These are phyloP conservation scores for Athelia sp. DNA, from an alignment of 1,284 basidiomycete genomes.

Conservation along the genomic window DNA sequence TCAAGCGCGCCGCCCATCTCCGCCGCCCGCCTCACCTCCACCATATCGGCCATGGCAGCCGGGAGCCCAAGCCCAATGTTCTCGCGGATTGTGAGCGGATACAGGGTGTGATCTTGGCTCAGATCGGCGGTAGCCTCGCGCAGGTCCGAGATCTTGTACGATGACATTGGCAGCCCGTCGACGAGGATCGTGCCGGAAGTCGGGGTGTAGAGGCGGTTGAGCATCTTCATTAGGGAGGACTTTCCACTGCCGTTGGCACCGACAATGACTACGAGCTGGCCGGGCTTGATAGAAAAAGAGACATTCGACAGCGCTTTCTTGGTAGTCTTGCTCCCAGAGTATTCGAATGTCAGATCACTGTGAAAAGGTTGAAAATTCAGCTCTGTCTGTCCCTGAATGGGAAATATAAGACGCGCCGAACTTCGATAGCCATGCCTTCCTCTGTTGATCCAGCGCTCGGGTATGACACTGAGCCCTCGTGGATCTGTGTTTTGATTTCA, in stretches of 20 bases:
- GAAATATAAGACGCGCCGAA: neutral
- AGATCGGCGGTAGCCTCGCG: constrained; percentile 32
- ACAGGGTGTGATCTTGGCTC: constrained; percentile 33
- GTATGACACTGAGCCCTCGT: neutral
- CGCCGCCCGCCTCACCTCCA: constrained; percentile 27
- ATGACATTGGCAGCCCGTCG: constrained; percentile 25
- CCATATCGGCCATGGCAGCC: constrained; percentile 4
- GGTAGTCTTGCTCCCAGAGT: neutral
- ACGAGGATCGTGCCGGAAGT: constrained; percentile 33
- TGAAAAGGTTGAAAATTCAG: neutral
- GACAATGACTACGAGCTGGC: constrained; percentile 41
- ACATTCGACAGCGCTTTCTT: constrained; percentile 14
- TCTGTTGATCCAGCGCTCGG: neutral
- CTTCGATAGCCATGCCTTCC: neutral
- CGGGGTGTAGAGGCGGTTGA: constrained; percentile 36
- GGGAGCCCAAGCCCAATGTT: constrained; percentile 33
- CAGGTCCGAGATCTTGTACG: constrained; percentile 22
- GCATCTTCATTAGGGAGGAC: constrained; percentile 38
- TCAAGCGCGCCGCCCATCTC: constrained; percentile 28
- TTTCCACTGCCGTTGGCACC: constrained; percentile 48
- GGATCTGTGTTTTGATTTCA: neutral
- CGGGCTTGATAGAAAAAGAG: constrained; percentile 35
- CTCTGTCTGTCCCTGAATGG: neutral
- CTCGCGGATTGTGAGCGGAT: constrained; percentile 35
- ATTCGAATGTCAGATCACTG: neutral